Evolutionary conservation across 768 basidiomycete genomes (phyloP), one percentile per base, ranked within the genome.

Genomic region (Neoboletus subvelutipes): DNA sequence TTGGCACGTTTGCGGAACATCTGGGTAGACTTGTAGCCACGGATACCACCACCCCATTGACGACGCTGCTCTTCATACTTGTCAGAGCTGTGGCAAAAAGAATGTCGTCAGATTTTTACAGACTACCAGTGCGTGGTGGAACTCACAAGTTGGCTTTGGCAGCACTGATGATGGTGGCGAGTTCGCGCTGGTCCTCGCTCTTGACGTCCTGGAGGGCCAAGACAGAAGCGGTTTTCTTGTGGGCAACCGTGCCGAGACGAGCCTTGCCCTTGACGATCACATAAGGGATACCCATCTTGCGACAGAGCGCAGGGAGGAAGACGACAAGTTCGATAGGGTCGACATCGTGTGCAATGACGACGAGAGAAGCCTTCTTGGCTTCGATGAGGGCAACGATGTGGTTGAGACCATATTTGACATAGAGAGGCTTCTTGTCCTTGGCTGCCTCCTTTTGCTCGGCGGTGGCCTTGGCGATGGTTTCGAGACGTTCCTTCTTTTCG

Each of bases 201-300:
- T 85, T 86, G 69, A 99, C 96, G 24, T 99, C 96, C 77, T 94
- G 91, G 57, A 99, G 75, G 40, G 91, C 88, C 54, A 97, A 77
- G 52, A 95, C 89, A 52, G 95, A 88, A 45, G 94, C 87, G 50
- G 94, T 98, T 86, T 98, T 98, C 87, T 97, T 97, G 84, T 97
- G 92, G 40, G 95, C 93, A 60, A 98, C 94, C 8, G 95, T 93
- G 66, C 96, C 96, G 69, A 98, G 92, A 73, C 96, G 92, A 55
- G 96, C 93, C 79, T 98, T 98, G 78, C 91, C 90, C 81, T 98
- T 98, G 66, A 96, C 94, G 64, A 99, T 97, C 62, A 94, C 92
- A 78, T 98, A 98, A 40, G 95, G 95, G 34, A 98, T 90, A 74
- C 95, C 95, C 95, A 98, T 98, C 87, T 98, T 98, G 77, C 94